A percentile compares a stretch with the other conserved stretches of the same genome.
phyloP scores from a whole-genome alignment of 2,329 filamentous ascomycete species.

The Colletotrichum sidae region DNA sequence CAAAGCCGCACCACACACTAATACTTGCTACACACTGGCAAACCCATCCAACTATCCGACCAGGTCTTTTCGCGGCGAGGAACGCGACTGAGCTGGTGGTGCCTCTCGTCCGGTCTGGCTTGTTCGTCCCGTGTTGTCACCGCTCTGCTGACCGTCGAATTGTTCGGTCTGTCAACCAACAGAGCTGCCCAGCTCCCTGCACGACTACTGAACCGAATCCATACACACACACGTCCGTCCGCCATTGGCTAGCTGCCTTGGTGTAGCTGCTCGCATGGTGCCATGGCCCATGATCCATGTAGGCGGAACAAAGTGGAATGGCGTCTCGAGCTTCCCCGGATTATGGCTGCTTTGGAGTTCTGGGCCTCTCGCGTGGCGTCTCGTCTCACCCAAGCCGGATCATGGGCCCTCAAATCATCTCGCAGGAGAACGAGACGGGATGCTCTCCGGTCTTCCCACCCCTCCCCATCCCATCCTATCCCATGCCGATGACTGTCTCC shows the following conservation, averaged over 20 bases:
- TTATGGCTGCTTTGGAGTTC: conserved; percentile 14
- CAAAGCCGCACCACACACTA: conserved; percentile 14
- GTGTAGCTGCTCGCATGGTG: neutral
- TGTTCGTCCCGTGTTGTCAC: neutral
- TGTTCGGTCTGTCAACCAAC: neutral
- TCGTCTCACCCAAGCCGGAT: neutral
- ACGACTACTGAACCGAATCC: neutral
- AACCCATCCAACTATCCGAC: conserved; percentile 17
- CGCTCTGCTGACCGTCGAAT: neutral
- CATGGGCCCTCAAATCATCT: neutral
- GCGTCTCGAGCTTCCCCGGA: conserved; percentile 17
- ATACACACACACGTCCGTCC: neutral
- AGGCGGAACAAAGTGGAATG: neutral
- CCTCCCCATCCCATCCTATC: neutral
- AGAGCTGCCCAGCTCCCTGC: neutral
- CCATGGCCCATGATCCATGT: neutral
- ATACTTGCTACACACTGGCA: no score
- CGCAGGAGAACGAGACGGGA: neutral
- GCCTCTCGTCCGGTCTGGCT: neutral
- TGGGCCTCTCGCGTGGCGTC: conserved; percentile 26
- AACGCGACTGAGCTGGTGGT: conserved; percentile 16
- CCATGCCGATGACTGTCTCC: neutral
- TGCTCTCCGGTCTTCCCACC: conserved; percentile 1
- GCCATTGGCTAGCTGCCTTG: neutral
- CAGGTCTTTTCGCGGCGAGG: neutral